Base-by-base conservation (phyloP, 129 eudicot species). In the Kitagawia praeruptora region DNA sequence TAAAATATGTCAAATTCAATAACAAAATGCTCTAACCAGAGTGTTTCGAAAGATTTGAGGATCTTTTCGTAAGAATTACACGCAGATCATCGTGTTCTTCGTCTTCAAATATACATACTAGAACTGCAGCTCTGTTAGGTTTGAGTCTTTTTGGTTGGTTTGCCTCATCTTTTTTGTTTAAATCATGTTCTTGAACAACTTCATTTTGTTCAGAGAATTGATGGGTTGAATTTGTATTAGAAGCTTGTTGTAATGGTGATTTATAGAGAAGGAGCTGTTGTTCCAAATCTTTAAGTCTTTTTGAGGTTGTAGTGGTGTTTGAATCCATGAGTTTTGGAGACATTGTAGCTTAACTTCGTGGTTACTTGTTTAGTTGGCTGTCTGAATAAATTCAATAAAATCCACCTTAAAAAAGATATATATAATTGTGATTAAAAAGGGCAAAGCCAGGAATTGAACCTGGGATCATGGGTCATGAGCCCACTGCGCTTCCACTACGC, bases 1-100 rank as follows among this genome's bases (percentile, higher is more conserved):
- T 28, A 14, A 2, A 2, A 42, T 11, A 44, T 47, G n/a, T 0
- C 1, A 73, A 73, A 73, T 41, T 44, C 48, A 41, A 25, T 19
- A 21, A 42, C 28, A 41, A 61, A 61, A 61, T 61, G 69, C 69
- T 12, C 80, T 3, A 19, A 83, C 86, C 86, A 8, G 86, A 83
- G 75, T 83, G 83, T 79, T 80, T 79, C 31, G 80, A 75, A 40
- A 83, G 86, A 19, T 14, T 67, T 5, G 83, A 75, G 56, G 86
- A 83, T n/a, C 86, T 46, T 47, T 83, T 83, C 23, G 86, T 83
- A 3, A 83, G 86, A 79, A 83, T 83, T 19, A 83, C 86, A 2
- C 83, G 80, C 8, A 83, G 80, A 75, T 83, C 80, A 37, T 72
- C 76, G 46, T 72, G 49, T 72, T 73, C 39, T 21, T 79, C 67